phyloP scores from a whole-genome alignment of 2,329 filamentous ascomycete species.

The Botrytis medusae region DNA sequence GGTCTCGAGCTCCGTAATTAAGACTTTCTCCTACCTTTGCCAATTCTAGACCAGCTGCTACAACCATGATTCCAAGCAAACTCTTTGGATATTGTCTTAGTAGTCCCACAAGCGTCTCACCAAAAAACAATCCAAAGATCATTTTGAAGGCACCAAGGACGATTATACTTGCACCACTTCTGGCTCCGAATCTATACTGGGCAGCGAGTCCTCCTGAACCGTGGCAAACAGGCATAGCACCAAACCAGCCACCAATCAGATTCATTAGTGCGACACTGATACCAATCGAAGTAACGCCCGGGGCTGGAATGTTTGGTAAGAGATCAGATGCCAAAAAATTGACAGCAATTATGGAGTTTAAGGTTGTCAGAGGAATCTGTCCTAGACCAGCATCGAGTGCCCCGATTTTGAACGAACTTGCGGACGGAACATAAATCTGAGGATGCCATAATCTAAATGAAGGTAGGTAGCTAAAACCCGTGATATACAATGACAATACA shows the following conservation, averaged over 20 bases:
- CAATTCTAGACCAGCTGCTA: slow-evolving; percentile 85
- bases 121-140: slow-evolving; percentile 71
- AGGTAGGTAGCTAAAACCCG: slow-evolving; percentile 47
- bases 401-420: slow-evolving; percentile 49
- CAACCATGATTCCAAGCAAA: slow-evolving; percentile 82
- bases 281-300: slow-evolving; percentile 74
- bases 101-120: slow-evolving; percentile 69
- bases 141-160: slow-evolving; percentile 76
- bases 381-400: slow-evolving; percentile 61
- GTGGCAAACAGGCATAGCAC: slow-evolving; percentile 93
- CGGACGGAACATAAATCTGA: slow-evolving; percentile 47
- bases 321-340: slow-evolving; percentile 76
- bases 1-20: slow-evolving; percentile 66
- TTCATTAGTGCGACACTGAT: slow-evolving; percentile 84
- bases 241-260: slow-evolving; percentile 82
- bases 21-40: slow-evolving; percentile 81
- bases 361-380: slow-evolving; percentile 84
- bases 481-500: slow-evolving; percentile 56
- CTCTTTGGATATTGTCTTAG: slow-evolving; percentile 72
- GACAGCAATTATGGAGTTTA: slow-evolving; percentile 91
- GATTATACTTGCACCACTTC: slow-evolving; percentile 81
- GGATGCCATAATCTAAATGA: slow-evolving; percentile 62
- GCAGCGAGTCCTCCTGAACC: slow-evolving; percentile 88
- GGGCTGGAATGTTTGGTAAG: slow-evolving; percentile 65
- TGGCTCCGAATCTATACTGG: slow-evolving; percentile 87